These are phyloP conservation scores for Lactarius vividus DNA, from an alignment of 768 basidiomycete genomes.

Conservation along the genomic window DNA sequence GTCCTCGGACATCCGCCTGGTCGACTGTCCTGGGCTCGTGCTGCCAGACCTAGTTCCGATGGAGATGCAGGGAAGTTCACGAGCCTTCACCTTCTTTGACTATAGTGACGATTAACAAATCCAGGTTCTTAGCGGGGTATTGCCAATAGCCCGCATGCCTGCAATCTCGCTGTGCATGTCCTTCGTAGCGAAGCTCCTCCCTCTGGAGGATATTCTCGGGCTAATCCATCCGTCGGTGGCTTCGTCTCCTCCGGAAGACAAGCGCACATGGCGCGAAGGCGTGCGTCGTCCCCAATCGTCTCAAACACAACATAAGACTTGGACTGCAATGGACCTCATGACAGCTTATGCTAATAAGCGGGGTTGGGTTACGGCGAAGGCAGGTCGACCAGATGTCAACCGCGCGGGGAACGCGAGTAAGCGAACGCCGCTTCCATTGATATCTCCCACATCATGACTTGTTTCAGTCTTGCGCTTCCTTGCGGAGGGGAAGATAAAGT, in stretches of 20 bases:
- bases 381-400: conserved; percentile 83
- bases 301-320: conserved; percentile 35
- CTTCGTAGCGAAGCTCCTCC: conserved; percentile 62
- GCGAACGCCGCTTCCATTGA: conserved; percentile 35
- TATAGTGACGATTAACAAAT: conserved; percentile 17
- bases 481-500: conserved; percentile 75
- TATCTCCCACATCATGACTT: conserved; percentile 2
- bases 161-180: conserved; percentile 84
- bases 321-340: conserved; percentile 89
- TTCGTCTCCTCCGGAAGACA: conserved; percentile 47
- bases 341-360: conserved; percentile 72
- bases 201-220: conserved; percentile 68
- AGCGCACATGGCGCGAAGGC: conserved; percentile 75
- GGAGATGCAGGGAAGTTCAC: conserved; percentile 66
- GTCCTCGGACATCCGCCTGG: conserved; percentile 81
- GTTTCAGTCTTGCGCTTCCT: conserved; percentile 70
- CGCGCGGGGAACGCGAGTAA: conserved; percentile 87
- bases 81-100: conserved; percentile 1
- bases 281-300: conserved; percentile 28
- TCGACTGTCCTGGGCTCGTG: conserved; percentile 94
- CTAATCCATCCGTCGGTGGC: conserved; percentile 50
- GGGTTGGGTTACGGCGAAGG: conserved; percentile 89
- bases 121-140: conserved; percentile 65
- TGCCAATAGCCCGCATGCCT: conserved; percentile 80
- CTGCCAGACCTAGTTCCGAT: conserved; percentile 81